Base-by-base conservation (phyloP, 257 asterid species). In the Plantago ovata region DNA sequence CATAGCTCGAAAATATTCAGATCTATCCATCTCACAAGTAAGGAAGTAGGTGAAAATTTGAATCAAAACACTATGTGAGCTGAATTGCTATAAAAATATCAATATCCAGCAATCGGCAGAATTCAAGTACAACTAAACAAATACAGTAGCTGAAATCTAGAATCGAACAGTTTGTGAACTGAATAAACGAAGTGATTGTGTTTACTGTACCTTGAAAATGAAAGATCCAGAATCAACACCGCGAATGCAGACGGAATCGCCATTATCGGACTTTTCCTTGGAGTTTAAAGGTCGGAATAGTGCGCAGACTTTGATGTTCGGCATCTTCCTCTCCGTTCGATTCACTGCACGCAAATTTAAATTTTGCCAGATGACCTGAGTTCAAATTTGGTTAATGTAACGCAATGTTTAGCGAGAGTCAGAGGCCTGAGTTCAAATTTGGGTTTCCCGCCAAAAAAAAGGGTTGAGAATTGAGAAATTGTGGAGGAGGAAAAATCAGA, bases 211-310 rank as follows among this genome's bases (percentile, higher is more conserved):
- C 96, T 85, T 83, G 77, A 89, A 52, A 21, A 79, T 33, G 66
- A 89, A 89, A 6, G 89, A 68, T 61, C 81, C 89, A 19, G 88
- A 66, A 71, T 78, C 83, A 32, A 75, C 69, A 40, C 70, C 61
- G 66, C 71, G 78, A 63, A 89, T 69, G 77, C 81, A 81, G 68
- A 76, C 60, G 58, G 63, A 45, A 67, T 81, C 89, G 12, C 94
- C 85, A 6, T 77, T 76, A 61, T 77, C 91, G 43, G 82, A 76
- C 74, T 65, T 79, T 47, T 87, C 96, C 77, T 81, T 87, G 24
- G 75, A 46, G 74, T 73, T 81, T 36, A 82, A 81, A 62, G 96
- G 96, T 65, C 96, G 77, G 78, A 88, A 88, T 43, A 84, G 79
- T 23, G 84, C 91, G 68, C 88, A 77, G 38, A 88, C 96, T 79